Evolutionary conservation across 83 land plant genomes (phyloP), one percentile per base, ranked within the genome.

Genomic region (Picea engelmannii): DNA sequence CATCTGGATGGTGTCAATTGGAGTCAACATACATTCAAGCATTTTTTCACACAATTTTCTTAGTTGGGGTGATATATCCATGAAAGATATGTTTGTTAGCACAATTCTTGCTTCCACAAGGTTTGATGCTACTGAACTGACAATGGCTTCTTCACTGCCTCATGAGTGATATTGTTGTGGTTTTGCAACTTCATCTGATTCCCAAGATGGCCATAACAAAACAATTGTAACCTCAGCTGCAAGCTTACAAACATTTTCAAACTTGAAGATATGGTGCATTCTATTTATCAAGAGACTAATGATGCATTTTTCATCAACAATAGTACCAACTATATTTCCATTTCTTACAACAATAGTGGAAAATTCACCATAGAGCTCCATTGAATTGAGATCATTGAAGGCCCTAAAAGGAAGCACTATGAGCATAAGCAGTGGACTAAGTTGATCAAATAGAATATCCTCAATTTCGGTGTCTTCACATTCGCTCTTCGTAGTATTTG

Each of bases 391-490:
- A 77, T 94, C 83, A 82, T 89, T 62, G 74, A 88, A 92, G 76
- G 87, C 86, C 82, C 82, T 80, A 65, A 94, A 66, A 47, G 94
- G 93, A 78, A 94, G 94, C 66, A 94, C 78, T 83, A 85, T 94
- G 76, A 94, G 86, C 9, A 91, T 77, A 55, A 94, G 92, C 55
- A 94, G 67, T 55, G 96, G 95, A 73, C 93, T 90, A 76, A 94
- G 91, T 35, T 86, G 88, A 69, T 88, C 82, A 84, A 93, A 93
- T 38, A 93, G 78, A 49, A 31, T 16, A 7, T 82, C 85, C 58
- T 78, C 76, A 67, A 83, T 40, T 7, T 31, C 78, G 67, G 62
- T 61, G 24, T 86, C 80, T 44, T 86, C 83, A 40, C 62, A 80
- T 84, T 58, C 67, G 13, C 49, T 55, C 44, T 31, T 31, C 35